A percentile compares a stretch with the other conserved stretches of the same genome.
Evolutionary conservation across 2,329 filamentous ascomycete species (phyloP).

Genomic region (Passalora sequoiae): DNA sequence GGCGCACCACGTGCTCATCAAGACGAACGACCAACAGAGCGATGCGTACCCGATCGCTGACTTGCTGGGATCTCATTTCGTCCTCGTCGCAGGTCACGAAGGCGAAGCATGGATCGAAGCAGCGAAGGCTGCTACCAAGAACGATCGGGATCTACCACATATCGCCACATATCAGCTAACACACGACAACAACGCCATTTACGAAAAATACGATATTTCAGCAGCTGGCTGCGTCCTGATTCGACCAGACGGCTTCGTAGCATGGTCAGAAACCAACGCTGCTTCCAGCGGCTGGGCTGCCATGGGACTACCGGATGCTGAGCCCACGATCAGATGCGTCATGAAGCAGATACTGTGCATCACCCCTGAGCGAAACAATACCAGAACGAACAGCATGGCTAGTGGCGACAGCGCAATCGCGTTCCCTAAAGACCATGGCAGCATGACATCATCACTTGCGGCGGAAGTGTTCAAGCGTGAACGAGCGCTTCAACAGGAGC

Average conservation of each 20-base stretch:
- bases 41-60: conserved; percentile 32
- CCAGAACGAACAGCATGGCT: background rate
- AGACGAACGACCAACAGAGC: conserved; percentile 56
- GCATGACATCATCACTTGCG: background rate
- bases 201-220: conserved; percentile 50
- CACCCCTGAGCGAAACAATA: background rate
- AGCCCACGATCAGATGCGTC: conserved; percentile 1
- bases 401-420: background rate
- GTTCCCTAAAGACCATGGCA: background rate
- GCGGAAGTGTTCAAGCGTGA: background rate
- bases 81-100: conserved; percentile 45
- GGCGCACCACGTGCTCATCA: conserved; percentile 33
- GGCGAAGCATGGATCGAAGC: conserved; percentile 47
- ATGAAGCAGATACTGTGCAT: conserved; percentile 2
- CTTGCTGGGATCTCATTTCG: conserved; percentile 37
- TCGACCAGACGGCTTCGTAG: conserved; percentile 55
- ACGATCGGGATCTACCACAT: background rate
- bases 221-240: conserved; percentile 55
- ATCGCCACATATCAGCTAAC: conserved; percentile 27
- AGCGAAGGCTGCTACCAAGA: conserved; percentile 25
- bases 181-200: conserved; percentile 35
- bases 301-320: conserved; percentile 1
- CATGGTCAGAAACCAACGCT: conserved; percentile 38
- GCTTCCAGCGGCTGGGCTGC: background rate
- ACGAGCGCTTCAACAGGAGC: background rate